Conservation (phyloP, 371 early-diverging fungal species). For the Umbelopsis sp. region DNA sequence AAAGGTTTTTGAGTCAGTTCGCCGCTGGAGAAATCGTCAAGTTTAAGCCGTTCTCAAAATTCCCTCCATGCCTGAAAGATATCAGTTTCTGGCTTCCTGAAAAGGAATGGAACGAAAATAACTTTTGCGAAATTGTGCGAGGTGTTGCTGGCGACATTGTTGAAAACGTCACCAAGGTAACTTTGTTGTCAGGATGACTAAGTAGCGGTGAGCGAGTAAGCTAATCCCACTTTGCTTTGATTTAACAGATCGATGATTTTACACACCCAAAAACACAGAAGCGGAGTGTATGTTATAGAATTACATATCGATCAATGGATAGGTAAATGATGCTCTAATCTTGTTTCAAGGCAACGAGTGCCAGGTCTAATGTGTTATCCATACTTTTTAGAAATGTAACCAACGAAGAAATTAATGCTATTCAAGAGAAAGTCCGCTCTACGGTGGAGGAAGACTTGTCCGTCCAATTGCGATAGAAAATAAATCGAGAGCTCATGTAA, state of each 20-base stretch:
- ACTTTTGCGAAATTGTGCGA: slow-evolving; percentile 91
- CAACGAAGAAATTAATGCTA: slow-evolving; percentile 90
- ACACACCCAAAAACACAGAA: slow-evolving; percentile 82
- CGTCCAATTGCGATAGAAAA: slow-evolving; percentile 75
- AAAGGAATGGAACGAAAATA: slow-evolving; percentile 84
- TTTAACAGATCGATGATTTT: slow-evolving; percentile 82
- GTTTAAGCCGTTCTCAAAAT: slow-evolving; percentile 85
- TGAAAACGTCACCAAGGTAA: slow-evolving; percentile 85
- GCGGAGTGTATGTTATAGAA: slow-evolving; percentile 88
- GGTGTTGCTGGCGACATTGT: slow-evolving; percentile 92
- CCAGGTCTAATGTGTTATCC: background rate
- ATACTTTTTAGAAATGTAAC: slow-evolving; percentile 73
- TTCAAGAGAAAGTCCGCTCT: slow-evolving; percentile 82
- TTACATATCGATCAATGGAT: slow-evolving; percentile 92
- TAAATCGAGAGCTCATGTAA: background rate
- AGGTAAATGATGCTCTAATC: slow-evolving; percentile 37
- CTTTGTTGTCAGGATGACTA: slow-evolving; percentile 14
- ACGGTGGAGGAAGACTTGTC: slow-evolving; percentile 67
- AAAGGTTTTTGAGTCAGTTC: slow-evolving; percentile 90
- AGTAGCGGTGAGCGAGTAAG: background rate
- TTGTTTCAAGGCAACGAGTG: too few relatives aligned
- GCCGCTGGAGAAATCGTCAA: slow-evolving; percentile 62
- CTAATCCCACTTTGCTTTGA: background rate
- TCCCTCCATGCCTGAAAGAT: slow-evolving; percentile 90
- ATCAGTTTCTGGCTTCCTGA: slow-evolving; percentile 89